Base-by-base conservation (phyloP, 129 eudicot genomes). In the Saposhnikovia divaricata region DNA sequence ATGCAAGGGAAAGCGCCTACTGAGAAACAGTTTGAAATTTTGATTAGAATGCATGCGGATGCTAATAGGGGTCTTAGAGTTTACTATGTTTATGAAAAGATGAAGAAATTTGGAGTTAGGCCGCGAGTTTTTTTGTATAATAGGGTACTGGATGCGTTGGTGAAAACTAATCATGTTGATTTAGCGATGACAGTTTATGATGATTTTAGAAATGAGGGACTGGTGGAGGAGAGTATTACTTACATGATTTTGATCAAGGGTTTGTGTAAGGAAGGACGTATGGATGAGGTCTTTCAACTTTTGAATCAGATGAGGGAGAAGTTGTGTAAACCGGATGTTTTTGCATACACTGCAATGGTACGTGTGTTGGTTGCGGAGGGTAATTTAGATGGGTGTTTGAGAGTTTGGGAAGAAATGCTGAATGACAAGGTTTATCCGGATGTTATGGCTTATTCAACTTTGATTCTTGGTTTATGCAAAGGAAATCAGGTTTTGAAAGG, bases 31-130 rank as follows among this genome's bases (percentile, higher is more conserved):
- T 92, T 95, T 68, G 97, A 92, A 75, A 89, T 95, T 34, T 86
- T 95, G 86, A 95, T 95, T 72, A 89, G 98, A 68, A 95, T 92
- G 97, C 98, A 95, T 50, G 80, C 94, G 31, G 98, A 95, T 87
- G 87, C 87, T 3, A 90, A 89, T 65, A 89, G 98, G 79, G 98
- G 98, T 28, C 91, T 90, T 80, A 90, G 98, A 87, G 97, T 95
- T 51, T 91, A 87, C 78, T 87, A 87, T 82, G 97, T 92, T 77
- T 95, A 95, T 76, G 94, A 92, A 81, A 95, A 92, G 55, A 95
- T 95, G 98, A 87, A 90, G 91, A 95, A 92, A 68, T 95, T 95
- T 75, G 96, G 93, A 31, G 93, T 95, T 10, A 89, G 92, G 75
- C 98, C 98, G 11, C 75, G 97, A 2, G 92, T 92, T 65, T 92